Evolutionary conservation across 306 rosid genomes (phyloP), one percentile per base, ranked within the genome.

Genomic region (Begonia masoniana): DNA sequence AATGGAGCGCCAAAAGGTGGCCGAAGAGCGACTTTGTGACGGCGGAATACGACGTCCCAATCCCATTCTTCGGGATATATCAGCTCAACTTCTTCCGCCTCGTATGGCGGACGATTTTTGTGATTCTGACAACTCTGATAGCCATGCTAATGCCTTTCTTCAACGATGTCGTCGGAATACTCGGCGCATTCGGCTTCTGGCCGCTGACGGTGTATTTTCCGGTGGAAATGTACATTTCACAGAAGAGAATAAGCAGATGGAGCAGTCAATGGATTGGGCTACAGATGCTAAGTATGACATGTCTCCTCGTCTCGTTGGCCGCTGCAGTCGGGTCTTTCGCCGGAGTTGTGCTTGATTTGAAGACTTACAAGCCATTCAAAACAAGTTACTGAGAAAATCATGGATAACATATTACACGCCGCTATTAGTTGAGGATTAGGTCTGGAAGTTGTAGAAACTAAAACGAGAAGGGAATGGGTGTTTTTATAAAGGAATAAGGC

Each of bases 111-210:
- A 84, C 82, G 11, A 43, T 67, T 4, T 84, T 71, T 60, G 89
- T 84, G 51, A 2, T 81, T 6, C 8, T 60, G 56, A 85, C 95
- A 2, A 85, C 95, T 47, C 39, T 78, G 47, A 65, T 70, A 42
- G 78, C 95, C 43, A 76, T 85, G 91, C 62, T 85, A 47, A 4
- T 81, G 67, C 95, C 95, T 15, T 85, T 81, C 71, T 84, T 84
- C 95, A 78, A 84, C 13, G 89, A 84, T 50, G 76, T 84, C 6
- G 89, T 84, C 51, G 95, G 95, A 56, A 49, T 84, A 16, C 82
- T 84, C 36, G 95, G 94, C 42, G 86, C 94, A 54, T 78, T 81
- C 21, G 89, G 86, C 41, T 84, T 84, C 76, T 81, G 94, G 94
- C 89, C 89, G 4, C 63, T 84, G 13, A 76, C 89, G 1, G 83